Base-by-base conservation (phyloP, 2,329 filamentous ascomycete species). In the Hymenoscyphus repandus region DNA sequence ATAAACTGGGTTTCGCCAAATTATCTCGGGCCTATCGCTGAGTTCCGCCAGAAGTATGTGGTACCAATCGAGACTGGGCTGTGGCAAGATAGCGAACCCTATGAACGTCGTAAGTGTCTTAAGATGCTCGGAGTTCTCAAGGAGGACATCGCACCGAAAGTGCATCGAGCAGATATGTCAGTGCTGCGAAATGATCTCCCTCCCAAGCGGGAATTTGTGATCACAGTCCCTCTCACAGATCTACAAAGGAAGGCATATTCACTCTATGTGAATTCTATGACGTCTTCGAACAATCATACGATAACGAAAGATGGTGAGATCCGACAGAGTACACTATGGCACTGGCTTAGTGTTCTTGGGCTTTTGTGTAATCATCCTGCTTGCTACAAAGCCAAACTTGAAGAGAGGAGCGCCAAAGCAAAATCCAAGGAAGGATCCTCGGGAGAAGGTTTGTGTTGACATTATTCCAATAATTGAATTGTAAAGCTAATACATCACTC, bases 1-100 rank as follows among this genome's bases (percentile, higher is more conserved):
- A 85, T 96, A 51, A 79, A 91, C 56, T 96, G 90, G 89, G 82
- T 93, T 45, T 84, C 88, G 1, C 87, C 88, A 0, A 81, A 80
- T 20, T 96, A 88, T 64, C 74, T 96, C 2, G 90, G 89, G 0
- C 75, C 79, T 3, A 68, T 76, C 9, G 61, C 68, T 0, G 85
- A 91, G 61, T 96, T 96, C 66, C 77, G 74, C 17, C 65, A 74
- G 0, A 78, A 83, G n/a, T 96, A 86, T 63, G 78, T 82, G 5
- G 76, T 75, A 2, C 88, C 88, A 0, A 96, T 96, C 56, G 74
- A 84, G 48, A 70, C 77, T 10, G 91, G 91, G 0, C 74, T 91
- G 1, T 86, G 79, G 52, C 63, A 68, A 1, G 86, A 92, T 55
- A 90, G 86, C 61, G 72, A 68, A 0, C 15, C 53, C 0, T 41